A percentile compares a stretch with the other conserved stretches of the same genome.
These are phyloP conservation scores for Talaromyces sp. DNA, from an alignment of 2,329 filamentous ascomycete species.

Conservation along the genomic window DNA sequence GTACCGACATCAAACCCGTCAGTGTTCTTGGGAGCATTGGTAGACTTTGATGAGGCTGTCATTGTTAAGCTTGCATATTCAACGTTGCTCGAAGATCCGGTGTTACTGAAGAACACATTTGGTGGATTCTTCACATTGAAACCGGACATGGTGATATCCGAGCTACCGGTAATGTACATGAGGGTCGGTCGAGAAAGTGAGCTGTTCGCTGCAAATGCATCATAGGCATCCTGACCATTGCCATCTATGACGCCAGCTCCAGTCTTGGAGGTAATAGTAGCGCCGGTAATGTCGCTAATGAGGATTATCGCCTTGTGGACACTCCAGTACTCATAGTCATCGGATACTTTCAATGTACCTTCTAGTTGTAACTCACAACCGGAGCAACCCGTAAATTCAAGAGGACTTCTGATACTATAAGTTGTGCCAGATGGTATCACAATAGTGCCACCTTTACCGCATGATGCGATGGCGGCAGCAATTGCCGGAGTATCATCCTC, in stretches of 20 bases:
- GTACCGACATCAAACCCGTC: constrained; percentile 46
- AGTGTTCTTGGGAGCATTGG: constrained; percentile 41
- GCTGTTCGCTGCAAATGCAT: constrained; percentile 40
- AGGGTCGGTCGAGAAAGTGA: constrained; percentile 43
- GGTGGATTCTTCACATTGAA: constrained; percentile 44
- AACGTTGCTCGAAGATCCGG: constrained; percentile 36
- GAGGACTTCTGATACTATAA: constrained; percentile 44
- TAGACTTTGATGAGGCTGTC: constrained; percentile 39
- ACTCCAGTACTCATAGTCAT: constrained; percentile 43
- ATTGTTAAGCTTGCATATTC: constrained; percentile 39
- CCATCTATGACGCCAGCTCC: constrained; percentile 47
- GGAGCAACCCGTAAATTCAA: constrained; percentile 43
- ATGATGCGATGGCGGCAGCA: constrained; percentile 39
- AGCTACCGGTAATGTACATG: constrained; percentile 40
- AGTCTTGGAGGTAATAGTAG: constrained; percentile 41
- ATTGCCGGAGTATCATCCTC: constrained; percentile 47
- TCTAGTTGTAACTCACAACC: constrained; percentile 49
- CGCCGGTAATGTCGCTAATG: constrained; percentile 36
- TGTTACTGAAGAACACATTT: constrained; percentile 45
- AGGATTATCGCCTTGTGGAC: constrained; percentile 41
- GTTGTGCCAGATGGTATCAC: constrained; percentile 42
- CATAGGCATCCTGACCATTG: constrained; percentile 45
- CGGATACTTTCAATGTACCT: constrained; percentile 41
- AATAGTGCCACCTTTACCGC: constrained; percentile 46
- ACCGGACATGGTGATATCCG: constrained; percentile 38